These are phyloP conservation scores for Monosporozyma servazzii DNA, from an alignment of 805 yeast species.

Conservation along the genomic window DNA sequence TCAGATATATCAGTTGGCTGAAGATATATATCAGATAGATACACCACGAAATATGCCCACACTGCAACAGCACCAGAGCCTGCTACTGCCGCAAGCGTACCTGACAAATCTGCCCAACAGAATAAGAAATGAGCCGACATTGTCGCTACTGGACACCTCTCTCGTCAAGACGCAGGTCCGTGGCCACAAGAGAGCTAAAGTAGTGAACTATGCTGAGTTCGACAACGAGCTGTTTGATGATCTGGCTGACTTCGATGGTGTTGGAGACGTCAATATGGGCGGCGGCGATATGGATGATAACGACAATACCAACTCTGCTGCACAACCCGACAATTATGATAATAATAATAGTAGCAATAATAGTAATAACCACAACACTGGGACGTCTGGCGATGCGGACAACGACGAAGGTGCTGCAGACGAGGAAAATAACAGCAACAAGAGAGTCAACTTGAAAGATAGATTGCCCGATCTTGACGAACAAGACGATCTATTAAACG, in stretches of 20 bases:
- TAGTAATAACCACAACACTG: too few species aligned
- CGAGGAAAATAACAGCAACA: conserved; percentile 3
- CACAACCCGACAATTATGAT: not conserved
- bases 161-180: conserved; percentile 49
- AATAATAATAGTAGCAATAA: too few species aligned
- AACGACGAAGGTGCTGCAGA: conserved; percentile 5
- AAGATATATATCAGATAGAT: too few species aligned
- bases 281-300: not conserved
- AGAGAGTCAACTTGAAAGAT: not conserved
- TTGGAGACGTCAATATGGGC: not conserved
- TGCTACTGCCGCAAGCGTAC: conserved; percentile 60
- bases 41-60: conserved; percentile 1
- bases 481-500: conserved; percentile 23
- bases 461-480: conserved; percentile 25
- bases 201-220: conserved; percentile 75
- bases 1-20: too few species aligned
- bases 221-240: conserved; percentile 54
- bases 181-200: conserved; percentile 64
- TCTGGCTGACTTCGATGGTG: conserved; percentile 18
- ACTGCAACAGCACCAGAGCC: not conserved
- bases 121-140: conserved; percentile 54
- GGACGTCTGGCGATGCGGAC: not conserved
- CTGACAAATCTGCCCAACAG: conserved; percentile 68
- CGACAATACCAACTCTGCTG: conserved; percentile 4
- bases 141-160: conserved; percentile 63